Percentiles rank a stretch among this genome's conserved stretches.
phyloP scores from a whole-genome alignment of 495 filamentous ascomycete species.

The Podospora sp. region DNA sequence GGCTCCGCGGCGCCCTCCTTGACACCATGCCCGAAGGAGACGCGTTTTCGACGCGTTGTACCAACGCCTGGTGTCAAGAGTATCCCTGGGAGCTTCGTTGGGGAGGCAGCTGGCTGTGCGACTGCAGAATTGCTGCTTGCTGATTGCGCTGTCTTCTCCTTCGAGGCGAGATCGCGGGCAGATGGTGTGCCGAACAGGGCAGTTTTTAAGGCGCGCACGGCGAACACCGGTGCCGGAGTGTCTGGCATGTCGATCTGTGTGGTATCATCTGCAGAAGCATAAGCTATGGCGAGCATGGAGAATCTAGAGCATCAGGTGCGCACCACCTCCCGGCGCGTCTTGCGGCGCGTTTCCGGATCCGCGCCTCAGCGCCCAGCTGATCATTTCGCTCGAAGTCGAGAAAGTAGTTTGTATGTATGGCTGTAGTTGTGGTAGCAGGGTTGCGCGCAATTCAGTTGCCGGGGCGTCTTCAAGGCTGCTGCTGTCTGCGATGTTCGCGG shows the following conservation, averaged over 20 bases:
- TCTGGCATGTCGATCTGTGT: constrained; percentile 71
- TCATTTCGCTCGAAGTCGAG: constrained; percentile 39
- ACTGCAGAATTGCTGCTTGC: constrained; percentile 2
- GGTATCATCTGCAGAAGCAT: constrained; percentile 42
- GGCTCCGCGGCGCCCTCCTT: constrained; percentile 37
- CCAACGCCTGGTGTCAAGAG: constrained; percentile 87
- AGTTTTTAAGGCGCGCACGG: constrained; percentile 87
- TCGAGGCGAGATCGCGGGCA: constrained; percentile 33
- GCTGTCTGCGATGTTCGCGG: background rate
- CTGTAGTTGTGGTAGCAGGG: background rate
- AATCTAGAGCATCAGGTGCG: background rate
- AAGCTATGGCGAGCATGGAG: constrained; percentile 15
- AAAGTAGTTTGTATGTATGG: background rate
- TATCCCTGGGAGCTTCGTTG: constrained; percentile 60
- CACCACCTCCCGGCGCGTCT: constrained; percentile 35
- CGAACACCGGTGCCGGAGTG: constrained; percentile 92
- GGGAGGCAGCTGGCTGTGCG: constrained; percentile 26
- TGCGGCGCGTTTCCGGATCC: constrained; percentile 33
- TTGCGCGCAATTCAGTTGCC: background rate
- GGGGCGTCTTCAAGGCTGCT: background rate
- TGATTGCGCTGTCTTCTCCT: constrained; percentile 26
- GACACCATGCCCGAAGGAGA: constrained; percentile 77
- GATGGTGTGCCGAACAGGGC: constrained; percentile 87
- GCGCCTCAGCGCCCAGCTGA: constrained; percentile 59
- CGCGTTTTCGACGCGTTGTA: constrained; percentile 78